Base-by-base conservation (phyloP, 495 filamentous ascomycete genomes). In the Oleoguttula mirabilis region DNA sequence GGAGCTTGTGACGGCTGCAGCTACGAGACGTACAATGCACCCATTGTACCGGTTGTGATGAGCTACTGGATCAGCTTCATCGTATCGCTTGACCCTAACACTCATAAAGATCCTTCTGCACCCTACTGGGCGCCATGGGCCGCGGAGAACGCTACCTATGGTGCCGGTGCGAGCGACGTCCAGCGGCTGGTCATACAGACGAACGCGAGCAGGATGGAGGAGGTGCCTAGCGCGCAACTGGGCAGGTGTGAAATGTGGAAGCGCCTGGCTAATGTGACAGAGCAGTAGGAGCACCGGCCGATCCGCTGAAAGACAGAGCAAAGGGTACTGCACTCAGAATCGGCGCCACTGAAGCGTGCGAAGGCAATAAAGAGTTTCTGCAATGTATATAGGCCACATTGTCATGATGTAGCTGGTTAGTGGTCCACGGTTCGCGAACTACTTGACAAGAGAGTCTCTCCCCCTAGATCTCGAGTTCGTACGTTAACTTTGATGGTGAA, bases 21-120 rank as follows among this genome's bases (percentile, higher is more conserved):
- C 20, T 50, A 50, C 32, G 10, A 24, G 10, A 40, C 41, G n/a
- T 36, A 44, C 22, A 50, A 50, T 32, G 41, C 32, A 6, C 31
- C 41, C 12, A 28, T 38, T 17, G 32, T 50, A 8, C 47, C 47
- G 15, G 19, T 50, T 16, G 47, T 50, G 20, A 45, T 45, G 45
- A 21, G 21, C 14, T 50, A 50, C 35, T 50, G 47, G 47, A 39
- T 45, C 41, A 45, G 42, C 41, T 50, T 50, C 33, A 43, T 50
- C 32, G 4, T 27, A 31, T 21, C 21, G 10, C 30, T 50, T 3
- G 21, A 50, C 24, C 47, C 47, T 22, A 50, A 50, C 30, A 39
- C 34, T 6, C 25, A 39, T 21, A 45, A 40, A 24, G 24, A 25
- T 11, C 31, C 40, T 6, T 25, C 3, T 11, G 41, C 41, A 6